Base-by-base conservation (phyloP, 257 asterid species). In the Solanum chilense region DNA sequence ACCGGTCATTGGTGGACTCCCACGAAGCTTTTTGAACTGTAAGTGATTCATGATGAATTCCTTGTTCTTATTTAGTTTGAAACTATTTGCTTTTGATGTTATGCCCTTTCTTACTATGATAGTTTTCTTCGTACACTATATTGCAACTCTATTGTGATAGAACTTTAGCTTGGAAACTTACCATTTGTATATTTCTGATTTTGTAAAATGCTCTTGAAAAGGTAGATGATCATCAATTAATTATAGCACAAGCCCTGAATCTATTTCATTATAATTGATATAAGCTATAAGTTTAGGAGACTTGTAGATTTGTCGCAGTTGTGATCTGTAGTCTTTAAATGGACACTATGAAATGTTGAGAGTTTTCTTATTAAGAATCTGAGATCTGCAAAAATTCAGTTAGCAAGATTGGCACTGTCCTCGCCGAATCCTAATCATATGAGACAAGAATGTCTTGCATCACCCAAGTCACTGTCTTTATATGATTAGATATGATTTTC, bases 1-100 rank as follows among this genome's bases (percentile, higher is more conserved):
- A 92, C 98, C 1, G 98, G 99, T 5, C 99, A 96, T 84, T 96
- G 98, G 99, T 96, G 99, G 99, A 95, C 93, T 3, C 92, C 94
- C 4, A 89, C 93, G 3, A 96, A 96, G 86, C 98, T 96, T 76
- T 96, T 92, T 87, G 94, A 96, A 78, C 91, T 94, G 99, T 96
- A 90, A 94, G 98, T 89, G 60, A 77, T 8, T 13, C 87, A 87
- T 81, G 77, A 27, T 74, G 71, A 81, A 18, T 76, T 84, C 70
- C 35, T 31, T 52, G 41, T 31, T 58, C 3, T 18, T 41, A 39
- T 9, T 3, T 84, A 5, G 16, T 15, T 21, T 7, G 70, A 35
- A 27, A 41, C 35, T n/a, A 10, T 78, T 44, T 78, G 49, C 84
- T 78, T 78, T 78, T 45, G 41, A 33, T 3, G 12, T 25, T 78